These are phyloP conservation scores for Ceratocystis diversiconidia DNA, from an alignment of 2,329 filamentous ascomycete species.

Conservation along the genomic window DNA sequence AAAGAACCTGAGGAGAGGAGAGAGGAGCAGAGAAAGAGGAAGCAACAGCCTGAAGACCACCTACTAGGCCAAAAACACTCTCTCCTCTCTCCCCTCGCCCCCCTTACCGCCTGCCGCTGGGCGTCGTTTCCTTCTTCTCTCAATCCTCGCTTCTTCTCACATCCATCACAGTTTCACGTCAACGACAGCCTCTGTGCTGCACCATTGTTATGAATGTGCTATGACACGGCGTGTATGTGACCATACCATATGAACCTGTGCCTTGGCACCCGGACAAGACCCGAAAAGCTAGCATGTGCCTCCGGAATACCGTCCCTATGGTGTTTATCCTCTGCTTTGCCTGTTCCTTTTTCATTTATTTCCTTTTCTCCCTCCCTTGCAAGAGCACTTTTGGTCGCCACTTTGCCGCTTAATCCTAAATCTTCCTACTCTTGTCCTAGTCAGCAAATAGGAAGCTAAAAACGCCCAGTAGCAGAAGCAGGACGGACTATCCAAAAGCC, in stretches of 20 bases:
- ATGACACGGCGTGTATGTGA: too few species aligned
- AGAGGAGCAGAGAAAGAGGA: background rate
- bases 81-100: background rate
- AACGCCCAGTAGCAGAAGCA: background rate
- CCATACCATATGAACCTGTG: too few species aligned
- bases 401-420: background rate
- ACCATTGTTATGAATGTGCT: too few species aligned
- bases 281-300: too few species aligned
- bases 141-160: background rate
- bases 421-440: background rate
- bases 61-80: too few species aligned
- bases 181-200: background rate
- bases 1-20: background rate
- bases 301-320: too few species aligned
- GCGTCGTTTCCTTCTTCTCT: background rate
- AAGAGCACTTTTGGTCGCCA: background rate
- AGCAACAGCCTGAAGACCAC: too few species aligned
- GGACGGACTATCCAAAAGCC: background rate
- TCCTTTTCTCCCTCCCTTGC: background rate
- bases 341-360: background rate
- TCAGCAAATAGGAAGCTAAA: background rate
- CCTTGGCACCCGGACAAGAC: too few species aligned
- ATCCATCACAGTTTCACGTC: background rate
- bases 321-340: background rate
- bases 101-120: background rate